A percentile compares a stretch with the other conserved stretches of the same genome.
phyloP scores from a whole-genome alignment of 495 filamentous ascomycete genomes.

The Penicillium turbatum region DNA sequence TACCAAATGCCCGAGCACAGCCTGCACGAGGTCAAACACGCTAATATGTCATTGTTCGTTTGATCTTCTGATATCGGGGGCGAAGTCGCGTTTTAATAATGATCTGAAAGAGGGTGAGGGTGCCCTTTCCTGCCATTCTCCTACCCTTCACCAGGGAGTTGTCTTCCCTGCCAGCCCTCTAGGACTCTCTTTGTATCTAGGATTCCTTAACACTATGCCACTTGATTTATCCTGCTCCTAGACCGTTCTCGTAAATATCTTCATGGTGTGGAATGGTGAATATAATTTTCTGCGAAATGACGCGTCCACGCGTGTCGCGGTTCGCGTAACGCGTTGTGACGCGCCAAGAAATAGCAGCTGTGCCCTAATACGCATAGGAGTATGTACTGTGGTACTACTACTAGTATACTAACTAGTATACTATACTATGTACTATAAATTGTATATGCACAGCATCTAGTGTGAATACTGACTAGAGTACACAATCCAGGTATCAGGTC shows the following conservation, averaged over 20 bases:
- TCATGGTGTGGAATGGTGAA: not conserved
- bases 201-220: not conserved
- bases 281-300: not conserved
- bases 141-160: slow-evolving; percentile 11
- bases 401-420: too few relatives aligned
- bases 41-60: not conserved
- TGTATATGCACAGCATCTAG: not conserved
- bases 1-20: not conserved
- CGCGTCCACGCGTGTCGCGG: slow-evolving; percentile 3
- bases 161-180: slow-evolving; percentile 2
- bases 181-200: not conserved
- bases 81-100: slow-evolving; percentile 7
- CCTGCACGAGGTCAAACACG: not conserved
- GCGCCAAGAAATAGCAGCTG: not conserved
- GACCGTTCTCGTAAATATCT: not conserved
- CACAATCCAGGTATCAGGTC: not conserved
- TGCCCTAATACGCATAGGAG: not conserved
- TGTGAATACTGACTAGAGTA: not conserved
- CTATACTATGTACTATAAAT: too few relatives aligned
- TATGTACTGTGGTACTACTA: not conserved
- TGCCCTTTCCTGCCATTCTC: slow-evolving; percentile 5
- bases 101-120: slow-evolving; percentile 5
- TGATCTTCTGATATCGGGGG: not conserved
- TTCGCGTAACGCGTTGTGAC: not conserved
- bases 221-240: not conserved